These are phyloP conservation scores for Ogataea glucozyma DNA, from an alignment of 805 yeast genomes.

Conservation along the genomic window DNA sequence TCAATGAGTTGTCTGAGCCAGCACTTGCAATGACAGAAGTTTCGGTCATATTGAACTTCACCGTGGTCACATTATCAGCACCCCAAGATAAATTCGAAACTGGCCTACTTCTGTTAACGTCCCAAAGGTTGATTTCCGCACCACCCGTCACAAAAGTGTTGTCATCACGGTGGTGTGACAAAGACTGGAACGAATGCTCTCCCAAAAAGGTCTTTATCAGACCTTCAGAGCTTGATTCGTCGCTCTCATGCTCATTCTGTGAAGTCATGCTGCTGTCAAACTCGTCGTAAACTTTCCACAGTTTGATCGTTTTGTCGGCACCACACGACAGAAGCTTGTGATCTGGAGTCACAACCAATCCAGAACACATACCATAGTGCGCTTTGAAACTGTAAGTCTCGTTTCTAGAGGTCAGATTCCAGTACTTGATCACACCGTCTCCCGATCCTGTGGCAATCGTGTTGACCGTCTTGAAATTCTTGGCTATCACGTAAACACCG, in stretches of 20 bases:
- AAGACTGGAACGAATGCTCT: constrained; percentile 76
- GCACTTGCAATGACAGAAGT: constrained; percentile 86
- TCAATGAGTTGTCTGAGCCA: constrained; percentile 87
- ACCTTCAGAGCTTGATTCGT: constrained; percentile 45
- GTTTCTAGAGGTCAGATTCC: constrained; percentile 82
- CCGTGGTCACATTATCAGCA: constrained; percentile 83
- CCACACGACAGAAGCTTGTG: constrained; percentile 75
- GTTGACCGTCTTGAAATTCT: constrained; percentile 66
- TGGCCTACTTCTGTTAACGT: constrained; percentile 74
- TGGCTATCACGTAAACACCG: constrained; percentile 87
- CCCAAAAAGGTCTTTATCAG: constrained; percentile 79
- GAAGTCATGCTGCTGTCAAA: constrained; percentile 24
- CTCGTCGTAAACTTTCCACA: constrained; percentile 75
- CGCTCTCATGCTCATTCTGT: constrained; percentile 32
- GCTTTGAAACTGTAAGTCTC: constrained; percentile 81
- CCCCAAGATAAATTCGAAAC: constrained; percentile 89
- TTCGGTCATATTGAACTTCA: constrained; percentile 87
- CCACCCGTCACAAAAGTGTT: constrained; percentile 89
- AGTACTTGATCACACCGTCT: constrained; percentile 91
- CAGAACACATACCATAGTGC: constrained; percentile 87
- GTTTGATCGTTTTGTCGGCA: constrained; percentile 82
- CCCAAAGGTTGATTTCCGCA: constrained; percentile 90
- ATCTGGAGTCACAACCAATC: constrained; percentile 73
- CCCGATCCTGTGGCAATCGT: constrained; percentile 91
- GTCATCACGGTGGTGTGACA: constrained; percentile 83